Percentiles rank a stretch among this genome's conserved stretches.
Evolutionary conservation across 495 filamentous ascomycete genomes (phyloP).

Genomic region (Trypethelium eluteriae): DNA sequence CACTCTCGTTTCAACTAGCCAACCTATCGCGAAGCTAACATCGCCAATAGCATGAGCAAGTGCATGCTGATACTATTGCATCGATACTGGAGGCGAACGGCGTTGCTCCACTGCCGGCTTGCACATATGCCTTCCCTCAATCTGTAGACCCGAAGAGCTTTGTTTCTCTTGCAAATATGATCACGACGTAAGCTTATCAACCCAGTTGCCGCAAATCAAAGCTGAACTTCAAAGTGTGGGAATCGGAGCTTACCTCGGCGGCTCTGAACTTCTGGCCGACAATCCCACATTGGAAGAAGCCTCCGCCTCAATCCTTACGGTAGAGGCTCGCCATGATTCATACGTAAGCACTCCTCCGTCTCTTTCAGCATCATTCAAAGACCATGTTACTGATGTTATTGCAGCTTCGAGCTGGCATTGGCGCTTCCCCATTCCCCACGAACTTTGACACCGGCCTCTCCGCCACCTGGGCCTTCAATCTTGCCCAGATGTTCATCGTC

Average conservation of each 20-base stretch:
- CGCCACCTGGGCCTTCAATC: conserved; percentile 13
- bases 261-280: conserved; percentile 11
- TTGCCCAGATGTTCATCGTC: conserved; percentile 11
- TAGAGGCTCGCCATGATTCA: conserved; percentile 12
- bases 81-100: conserved; percentile 16
- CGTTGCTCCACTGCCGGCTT: conserved; percentile 2
- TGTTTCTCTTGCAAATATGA: conserved; percentile 19
- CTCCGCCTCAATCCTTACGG: conserved; percentile 8
- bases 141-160: conserved; percentile 13
- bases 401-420: conserved; percentile 10
- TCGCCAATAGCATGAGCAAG: conserved; percentile 23
- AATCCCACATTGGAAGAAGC: conserved; percentile 9
- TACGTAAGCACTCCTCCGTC: background rate
- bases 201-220: background rate
- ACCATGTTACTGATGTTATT: background rate
- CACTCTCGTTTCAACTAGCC: background rate
- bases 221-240: conserved; percentile 17
- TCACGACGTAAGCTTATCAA: conserved; percentile 18
- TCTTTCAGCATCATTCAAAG: background rate
- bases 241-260: conserved; percentile 32
- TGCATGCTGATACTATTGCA: conserved; percentile 24
- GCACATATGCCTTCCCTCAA: conserved; percentile 14
- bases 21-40: background rate
- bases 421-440: conserved; percentile 10
- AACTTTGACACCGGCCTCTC: conserved; percentile 12